Evolutionary conservation across 805 yeast species (phyloP), one percentile per base, ranked within the genome.

Genomic region (Candida khao-thaluensis): DNA sequence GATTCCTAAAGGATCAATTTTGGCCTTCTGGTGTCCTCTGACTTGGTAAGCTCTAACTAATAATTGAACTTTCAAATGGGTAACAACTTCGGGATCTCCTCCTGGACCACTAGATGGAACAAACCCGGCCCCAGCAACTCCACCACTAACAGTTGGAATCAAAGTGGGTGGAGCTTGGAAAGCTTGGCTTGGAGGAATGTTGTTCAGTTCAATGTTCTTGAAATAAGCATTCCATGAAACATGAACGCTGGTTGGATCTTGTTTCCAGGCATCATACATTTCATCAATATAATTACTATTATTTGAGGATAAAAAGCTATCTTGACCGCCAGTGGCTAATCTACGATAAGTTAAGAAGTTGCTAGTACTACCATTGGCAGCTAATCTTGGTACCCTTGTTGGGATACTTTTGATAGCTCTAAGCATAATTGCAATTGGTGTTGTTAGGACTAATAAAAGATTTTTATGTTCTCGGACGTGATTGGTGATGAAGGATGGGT

Each of bases 31-130:
- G 66, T 93, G 99, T 51, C 99, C 99, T 67, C 98, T 82, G 38
- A 93, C 99, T 72, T 93, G 99, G 70, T 90, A 93, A 21, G 99
- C 99, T 66, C 99, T 85, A 48, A 95, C 97, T 54, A 93, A 76
- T 53, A 93, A 78, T 74, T 93, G 99, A 12, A 89, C 95, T 66
- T 93, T 93, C 74, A 93, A 78, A 64, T 93, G 98, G 47, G 86
- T 76, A 48, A 85, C 75, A 31, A 90, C 87, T 49, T 82, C 87
- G 56, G 80, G 78, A 48, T 70, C 64, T 42, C 62, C 63, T 43
- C 62, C 63, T 56, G 80, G 78, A 48, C 70, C 62, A 44, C 62
- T 63, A 9, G 41, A 24, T 22, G 81, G 85, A 34, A 79, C 69
- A 48, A 77, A 72, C 32, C 81, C 77, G 11, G 35, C 24, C 12